Percentiles rank a stretch among this genome's conserved stretches.
Evolutionary conservation across 352 stramenopile genomes (phyloP).

Genomic region (Saprolegnia diclina): DNA sequence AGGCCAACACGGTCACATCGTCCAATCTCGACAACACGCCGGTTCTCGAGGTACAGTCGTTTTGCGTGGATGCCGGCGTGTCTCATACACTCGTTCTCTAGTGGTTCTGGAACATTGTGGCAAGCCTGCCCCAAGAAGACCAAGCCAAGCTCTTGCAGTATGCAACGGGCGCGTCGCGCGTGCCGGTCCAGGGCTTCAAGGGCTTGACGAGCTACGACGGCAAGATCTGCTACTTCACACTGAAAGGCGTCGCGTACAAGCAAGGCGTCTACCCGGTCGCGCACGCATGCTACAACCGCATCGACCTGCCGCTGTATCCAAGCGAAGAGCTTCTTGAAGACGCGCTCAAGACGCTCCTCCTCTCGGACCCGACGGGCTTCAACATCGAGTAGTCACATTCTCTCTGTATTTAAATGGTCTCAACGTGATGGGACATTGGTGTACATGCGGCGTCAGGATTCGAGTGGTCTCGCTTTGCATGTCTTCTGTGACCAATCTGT

Average conservation of each 20-base stretch:
- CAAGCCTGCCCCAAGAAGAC: slow-evolving; percentile 56
- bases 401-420: slow-evolving; percentile 1
- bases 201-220: slow-evolving; percentile 80
- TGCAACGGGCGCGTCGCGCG: slow-evolving; percentile 75
- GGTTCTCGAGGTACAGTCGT: slow-evolving; percentile 6
- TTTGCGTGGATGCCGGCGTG: not conserved
- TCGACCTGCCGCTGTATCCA: slow-evolving; percentile 75
- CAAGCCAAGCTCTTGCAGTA: slow-evolving; percentile 81
- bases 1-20: slow-evolving; percentile 59
- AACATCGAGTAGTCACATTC: slow-evolving; percentile 50
- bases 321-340: slow-evolving; percentile 90
- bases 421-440: not conserved
- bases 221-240: slow-evolving; percentile 68
- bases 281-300: slow-evolving; percentile 83
- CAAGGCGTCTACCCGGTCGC: slow-evolving; percentile 65
- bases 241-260: slow-evolving; percentile 55
- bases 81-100: slow-evolving; percentile 33
- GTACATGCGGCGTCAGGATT: no score
- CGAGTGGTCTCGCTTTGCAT: no score
- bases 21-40: slow-evolving; percentile 41
- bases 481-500: no score
- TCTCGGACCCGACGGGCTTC: slow-evolving; percentile 96
- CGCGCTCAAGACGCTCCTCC: slow-evolving; percentile 93
- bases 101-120: slow-evolving; percentile 78
- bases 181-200: slow-evolving; percentile 81